Conservation (phyloP, 345 rosid genomes). For the Dimocarpus longan region DNA sequence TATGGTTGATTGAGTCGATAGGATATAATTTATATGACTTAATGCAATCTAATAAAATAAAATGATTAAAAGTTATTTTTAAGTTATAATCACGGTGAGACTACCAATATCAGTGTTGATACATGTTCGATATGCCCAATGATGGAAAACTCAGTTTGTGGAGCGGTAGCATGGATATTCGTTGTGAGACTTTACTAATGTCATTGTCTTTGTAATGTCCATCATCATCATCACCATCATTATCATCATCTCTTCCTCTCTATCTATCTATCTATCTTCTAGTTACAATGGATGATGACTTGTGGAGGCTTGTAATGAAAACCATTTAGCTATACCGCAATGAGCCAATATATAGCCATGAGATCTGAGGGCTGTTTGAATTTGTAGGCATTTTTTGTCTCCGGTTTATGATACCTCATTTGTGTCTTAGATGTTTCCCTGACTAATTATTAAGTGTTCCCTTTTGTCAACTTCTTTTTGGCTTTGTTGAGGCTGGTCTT, state of each 20-base stretch:
- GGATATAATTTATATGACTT: no score
- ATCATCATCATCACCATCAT: neutral
- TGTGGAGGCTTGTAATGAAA: constrained; percentile 15
- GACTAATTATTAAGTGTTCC: neutral
- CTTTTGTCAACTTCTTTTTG: neutral
- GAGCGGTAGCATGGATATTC: constrained; percentile 23
- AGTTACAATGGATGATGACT: constrained; percentile 4
- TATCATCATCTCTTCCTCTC: constrained; percentile 9
- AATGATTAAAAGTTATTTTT: no score
- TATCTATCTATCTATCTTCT: neutral
- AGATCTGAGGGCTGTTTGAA: constrained; percentile 33
- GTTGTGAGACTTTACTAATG: constrained; percentile 9
- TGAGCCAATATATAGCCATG: constrained; percentile 28
- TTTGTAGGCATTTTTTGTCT: neutral
- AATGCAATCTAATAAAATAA: no score
- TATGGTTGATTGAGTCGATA: no score
- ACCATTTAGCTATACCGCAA: constrained; percentile 11
- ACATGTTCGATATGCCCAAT: constrained; percentile 11
- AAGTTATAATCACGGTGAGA: no score
- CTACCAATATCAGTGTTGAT: no score
- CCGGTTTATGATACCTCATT: no score
- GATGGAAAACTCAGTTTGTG: constrained; percentile 23
- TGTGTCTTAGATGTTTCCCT: neutral
- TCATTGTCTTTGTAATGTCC: neutral
- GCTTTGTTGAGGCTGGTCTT: neutral